Conservation (phyloP, 768 basidiomycete genomes). For the Podaxis sp. region DNA sequence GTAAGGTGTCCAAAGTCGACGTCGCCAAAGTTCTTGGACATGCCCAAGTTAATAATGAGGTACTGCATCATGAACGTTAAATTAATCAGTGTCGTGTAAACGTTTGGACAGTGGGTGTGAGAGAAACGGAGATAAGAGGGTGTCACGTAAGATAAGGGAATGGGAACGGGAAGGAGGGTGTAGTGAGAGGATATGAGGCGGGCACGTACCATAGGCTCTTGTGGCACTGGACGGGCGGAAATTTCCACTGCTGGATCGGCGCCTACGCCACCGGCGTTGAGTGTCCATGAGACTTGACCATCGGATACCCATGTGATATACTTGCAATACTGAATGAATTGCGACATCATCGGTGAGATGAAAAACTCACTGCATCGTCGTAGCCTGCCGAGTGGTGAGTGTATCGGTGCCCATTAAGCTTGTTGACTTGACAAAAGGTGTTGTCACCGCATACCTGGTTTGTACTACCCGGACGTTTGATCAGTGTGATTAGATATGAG, state of each 20-base stretch:
- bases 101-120: too few species aligned
- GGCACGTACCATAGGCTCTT: conserved; percentile 76
- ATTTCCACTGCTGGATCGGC: conserved; percentile 60
- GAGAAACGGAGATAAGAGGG: too few species aligned
- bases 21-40: conserved; percentile 73
- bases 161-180: neutral
- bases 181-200: neutral
- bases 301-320: conserved; percentile 84
- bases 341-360: neutral
- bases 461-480: conserved; percentile 30
- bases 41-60: conserved; percentile 76
- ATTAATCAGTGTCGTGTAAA: neutral
- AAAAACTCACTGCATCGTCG: conserved; percentile 51
- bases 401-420: neutral
- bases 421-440: neutral
- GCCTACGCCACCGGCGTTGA: conserved; percentile 64
- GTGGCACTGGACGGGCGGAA: conserved; percentile 61
- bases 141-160: too few species aligned
- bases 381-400: conserved; percentile 42
- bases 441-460: conserved; percentile 28
- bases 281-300: conserved; percentile 66
- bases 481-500: neutral
- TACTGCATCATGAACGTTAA: conserved; percentile 53
- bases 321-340: conserved; percentile 27
- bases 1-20: conserved; percentile 65